Conservation (phyloP, 1,284 basidiomycete species). For the Clitocybe nebularis region DNA sequence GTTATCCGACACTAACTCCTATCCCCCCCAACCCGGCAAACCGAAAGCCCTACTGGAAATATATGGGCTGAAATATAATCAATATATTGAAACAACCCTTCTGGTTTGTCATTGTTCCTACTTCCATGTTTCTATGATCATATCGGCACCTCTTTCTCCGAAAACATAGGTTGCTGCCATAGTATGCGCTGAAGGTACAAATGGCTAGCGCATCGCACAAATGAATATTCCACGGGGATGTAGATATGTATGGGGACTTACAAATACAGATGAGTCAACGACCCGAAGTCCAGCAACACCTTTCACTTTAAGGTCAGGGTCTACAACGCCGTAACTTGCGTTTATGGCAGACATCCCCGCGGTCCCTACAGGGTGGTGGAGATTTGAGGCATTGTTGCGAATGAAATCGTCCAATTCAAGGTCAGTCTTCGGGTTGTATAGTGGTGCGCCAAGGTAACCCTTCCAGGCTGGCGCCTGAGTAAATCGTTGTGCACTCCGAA, state of each 20-base stretch:
- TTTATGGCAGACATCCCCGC: constrained; percentile 22
- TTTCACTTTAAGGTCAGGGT: constrained; percentile 40
- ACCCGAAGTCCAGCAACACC: constrained; percentile 30
- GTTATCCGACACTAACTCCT: too few species aligned
- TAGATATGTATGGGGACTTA: constrained; percentile 15
- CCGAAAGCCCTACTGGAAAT: too few species aligned
- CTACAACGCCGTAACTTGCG: constrained; percentile 38
- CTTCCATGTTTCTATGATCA: constrained; percentile 19
- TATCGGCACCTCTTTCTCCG: constrained; percentile 21
- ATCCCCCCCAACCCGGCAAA: too few species aligned
- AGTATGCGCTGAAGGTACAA: constrained; percentile 21
- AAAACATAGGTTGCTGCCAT: constrained; percentile 21
- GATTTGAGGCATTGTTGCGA: constrained; percentile 14
- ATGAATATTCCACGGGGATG: too few species aligned
- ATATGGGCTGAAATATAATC: too few species aligned
- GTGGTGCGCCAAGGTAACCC: constrained; percentile 6
- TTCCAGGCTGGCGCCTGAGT: constrained; percentile 14
- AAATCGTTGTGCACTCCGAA: constrained; percentile 17
- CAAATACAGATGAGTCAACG: constrained; percentile 34
- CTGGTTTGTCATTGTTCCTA: too few species aligned
- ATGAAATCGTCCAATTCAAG: constrained; percentile 22
- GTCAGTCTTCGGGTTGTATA: constrained; percentile 16
- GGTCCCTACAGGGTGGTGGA: constrained; percentile 27
- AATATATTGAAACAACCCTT: too few species aligned
- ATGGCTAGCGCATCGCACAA: constrained; percentile 18